phyloP scores from a whole-genome alignment of 164 flowering plant genomes.

The Aristolochia fimbriata region DNA sequence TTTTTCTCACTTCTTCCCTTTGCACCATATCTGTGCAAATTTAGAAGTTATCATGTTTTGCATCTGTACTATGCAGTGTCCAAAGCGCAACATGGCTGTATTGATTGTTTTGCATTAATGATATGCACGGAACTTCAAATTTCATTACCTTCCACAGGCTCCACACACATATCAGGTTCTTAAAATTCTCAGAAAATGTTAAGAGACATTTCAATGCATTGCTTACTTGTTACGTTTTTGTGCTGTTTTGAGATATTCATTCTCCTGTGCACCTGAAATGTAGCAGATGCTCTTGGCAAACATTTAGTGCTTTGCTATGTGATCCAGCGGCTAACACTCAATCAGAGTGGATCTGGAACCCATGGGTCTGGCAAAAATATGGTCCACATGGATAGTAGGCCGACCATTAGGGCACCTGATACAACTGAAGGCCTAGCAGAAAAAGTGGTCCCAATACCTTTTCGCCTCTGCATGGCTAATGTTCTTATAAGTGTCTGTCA shows the following conservation, averaged over 20 bases:
- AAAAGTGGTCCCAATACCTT: constrained; percentile 24
- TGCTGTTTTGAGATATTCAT: background rate
- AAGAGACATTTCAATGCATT: too few relatives aligned
- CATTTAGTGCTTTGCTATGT: constrained; percentile 32
- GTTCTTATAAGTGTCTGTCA: constrained; percentile 82
- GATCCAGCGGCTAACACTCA: constrained; percentile 17
- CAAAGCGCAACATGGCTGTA: constrained; percentile 86
- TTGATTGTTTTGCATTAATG: constrained; percentile 81
- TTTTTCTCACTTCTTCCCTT: background rate
- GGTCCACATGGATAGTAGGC: background rate
- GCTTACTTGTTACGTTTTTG: background rate
- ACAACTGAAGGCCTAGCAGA: background rate
- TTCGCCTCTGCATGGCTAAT: constrained; percentile 89
- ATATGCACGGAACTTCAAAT: constrained; percentile 63
- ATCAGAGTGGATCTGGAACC: background rate
- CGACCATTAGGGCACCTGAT: background rate
- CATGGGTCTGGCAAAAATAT: background rate
- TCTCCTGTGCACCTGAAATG: background rate
- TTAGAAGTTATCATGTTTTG: background rate
- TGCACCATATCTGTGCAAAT: background rate
- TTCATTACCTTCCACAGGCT: constrained; percentile 16
- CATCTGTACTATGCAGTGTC: constrained; percentile 35
- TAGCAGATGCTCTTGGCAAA: constrained; percentile 18
- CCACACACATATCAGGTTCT: constrained; percentile 6
- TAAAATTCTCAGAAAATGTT: constrained; percentile 8